A percentile compares a stretch with the other conserved stretches of the same genome.
phyloP scores from a whole-genome alignment of 257 asterid species.

The Haberlea rhodopensis region DNA sequence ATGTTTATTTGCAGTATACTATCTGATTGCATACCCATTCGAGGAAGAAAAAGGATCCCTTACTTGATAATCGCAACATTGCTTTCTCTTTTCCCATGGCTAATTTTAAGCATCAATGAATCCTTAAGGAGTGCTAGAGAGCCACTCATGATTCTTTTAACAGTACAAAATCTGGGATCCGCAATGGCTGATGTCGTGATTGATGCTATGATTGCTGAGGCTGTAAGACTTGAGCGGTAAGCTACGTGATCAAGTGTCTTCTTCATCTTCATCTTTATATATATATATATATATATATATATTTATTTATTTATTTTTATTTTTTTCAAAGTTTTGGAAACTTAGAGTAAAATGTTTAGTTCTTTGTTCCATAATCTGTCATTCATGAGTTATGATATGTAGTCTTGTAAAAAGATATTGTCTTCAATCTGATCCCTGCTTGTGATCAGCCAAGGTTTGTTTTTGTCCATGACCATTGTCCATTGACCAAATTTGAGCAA shows the following conservation, averaged over 20 bases:
- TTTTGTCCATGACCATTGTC: neutral
- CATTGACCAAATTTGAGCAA: neutral
- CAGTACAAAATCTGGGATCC: conserved; percentile 88
- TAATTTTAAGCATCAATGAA: conserved; percentile 50
- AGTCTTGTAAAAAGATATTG: conserved; percentile 3
- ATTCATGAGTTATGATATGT: conserved; percentile 4
- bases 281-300: too few species aligned
- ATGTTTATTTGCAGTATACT: conserved; percentile 58
- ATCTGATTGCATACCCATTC: conserved; percentile 88
- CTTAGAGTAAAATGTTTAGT: neutral
- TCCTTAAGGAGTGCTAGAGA: conserved; percentile 59
- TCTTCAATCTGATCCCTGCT: conserved; percentile 10
- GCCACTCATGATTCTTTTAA: conserved; percentile 76
- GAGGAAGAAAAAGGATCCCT: conserved; percentile 83
- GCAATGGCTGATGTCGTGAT: conserved; percentile 99
- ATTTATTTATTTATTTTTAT: too few species aligned
- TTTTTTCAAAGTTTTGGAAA: conserved; percentile 5
- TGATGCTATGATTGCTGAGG: conserved; percentile 99
- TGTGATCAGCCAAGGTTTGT: neutral
- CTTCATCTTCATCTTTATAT: neutral
- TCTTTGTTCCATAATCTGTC: neutral
- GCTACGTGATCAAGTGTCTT: conserved; percentile 22
- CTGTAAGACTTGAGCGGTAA: conserved; percentile 81
- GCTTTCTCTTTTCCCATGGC: conserved; percentile 85
- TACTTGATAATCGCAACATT: conserved; percentile 74